Percentiles rank a stretch among this genome's conserved stretches.
These are phyloP conservation scores for Sporisorium sorghi DNA, from an alignment of 1,284 basidiomycete species.

Conservation along the genomic window DNA sequence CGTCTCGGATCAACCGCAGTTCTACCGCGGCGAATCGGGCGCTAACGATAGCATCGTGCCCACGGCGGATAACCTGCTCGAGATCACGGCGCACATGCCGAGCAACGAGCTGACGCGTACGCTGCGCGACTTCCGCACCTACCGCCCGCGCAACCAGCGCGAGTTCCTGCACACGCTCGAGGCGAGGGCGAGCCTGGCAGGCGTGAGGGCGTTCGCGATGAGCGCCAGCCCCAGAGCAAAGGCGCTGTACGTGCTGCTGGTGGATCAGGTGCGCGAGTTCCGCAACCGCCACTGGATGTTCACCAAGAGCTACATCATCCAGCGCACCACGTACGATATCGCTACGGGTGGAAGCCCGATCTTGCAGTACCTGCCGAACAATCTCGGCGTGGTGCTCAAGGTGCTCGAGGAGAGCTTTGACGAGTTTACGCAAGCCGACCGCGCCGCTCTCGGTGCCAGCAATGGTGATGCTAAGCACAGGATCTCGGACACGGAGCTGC, in stretches of 20 bases:
- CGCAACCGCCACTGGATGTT: constrained; percentile 66
- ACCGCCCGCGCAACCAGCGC: constrained; percentile 60
- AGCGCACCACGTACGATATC: constrained; percentile 54
- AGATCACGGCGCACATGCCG: constrained; percentile 64
- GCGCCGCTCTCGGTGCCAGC: constrained; percentile 15
- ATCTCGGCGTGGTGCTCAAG: constrained; percentile 55
- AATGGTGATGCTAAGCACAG: constrained; percentile 10
- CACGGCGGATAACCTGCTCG: constrained; percentile 62
- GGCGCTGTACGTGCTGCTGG: constrained; percentile 62
- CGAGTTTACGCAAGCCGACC: constrained; percentile 33
- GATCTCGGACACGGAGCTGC: constrained; percentile 39
- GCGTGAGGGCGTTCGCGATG: constrained; percentile 52
- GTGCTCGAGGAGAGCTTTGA: constrained; percentile 56
- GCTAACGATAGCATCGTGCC: constrained; percentile 64
- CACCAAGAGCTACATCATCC: constrained; percentile 65
- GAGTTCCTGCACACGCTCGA: constrained; percentile 63
- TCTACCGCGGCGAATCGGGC: constrained; percentile 62
- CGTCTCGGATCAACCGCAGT: constrained; percentile 39
- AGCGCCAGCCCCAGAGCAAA: constrained; percentile 30
- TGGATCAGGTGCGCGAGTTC: constrained; percentile 66
- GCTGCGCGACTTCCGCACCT: constrained; percentile 65
- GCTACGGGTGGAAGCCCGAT: constrained; percentile 66
- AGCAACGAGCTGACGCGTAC: constrained; percentile 64
- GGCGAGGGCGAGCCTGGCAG: constrained; percentile 45
- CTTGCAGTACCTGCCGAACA: constrained; percentile 64